Percentiles rank a stretch among this genome's conserved stretches.
Conservation (phyloP, 768 basidiomycete genomes). For the Candolleomyces aberdarensis region DNA sequence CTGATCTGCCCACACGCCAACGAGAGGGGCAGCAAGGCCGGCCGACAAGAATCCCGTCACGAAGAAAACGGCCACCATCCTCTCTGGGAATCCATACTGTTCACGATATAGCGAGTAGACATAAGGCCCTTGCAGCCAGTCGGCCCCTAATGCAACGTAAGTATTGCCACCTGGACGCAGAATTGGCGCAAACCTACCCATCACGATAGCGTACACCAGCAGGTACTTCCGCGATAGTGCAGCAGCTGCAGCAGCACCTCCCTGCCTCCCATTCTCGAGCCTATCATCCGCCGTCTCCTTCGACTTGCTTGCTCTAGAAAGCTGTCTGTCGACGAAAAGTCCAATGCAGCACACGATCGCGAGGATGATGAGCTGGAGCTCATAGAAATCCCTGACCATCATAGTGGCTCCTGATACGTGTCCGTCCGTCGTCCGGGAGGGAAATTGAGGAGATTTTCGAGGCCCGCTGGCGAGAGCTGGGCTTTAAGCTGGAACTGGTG, state of each 20-base stretch:
- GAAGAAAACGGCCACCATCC: slow-evolving; percentile 66
- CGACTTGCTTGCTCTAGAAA: slow-evolving; percentile 1
- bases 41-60: slow-evolving; percentile 77
- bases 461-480: too few species aligned
- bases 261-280: slow-evolving; percentile 16
- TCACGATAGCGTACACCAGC: slow-evolving; percentile 67
- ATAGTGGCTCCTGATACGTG: neutral
- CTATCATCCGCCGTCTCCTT: slow-evolving; percentile 17
- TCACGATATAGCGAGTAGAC: slow-evolving; percentile 72
- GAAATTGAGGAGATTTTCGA: too few species aligned
- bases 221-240: slow-evolving; percentile 48
- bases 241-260: slow-evolving; percentile 8
- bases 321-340: slow-evolving; percentile 16
- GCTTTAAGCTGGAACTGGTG: too few species aligned
- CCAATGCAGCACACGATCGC: slow-evolving; percentile 19
- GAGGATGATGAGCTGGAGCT: slow-evolving; percentile 21
- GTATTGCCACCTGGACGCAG: neutral
- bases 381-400: slow-evolving; percentile 19
- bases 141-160: slow-evolving; percentile 46
- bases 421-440: too few species aligned
- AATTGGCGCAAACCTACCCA: slow-evolving; percentile 46
- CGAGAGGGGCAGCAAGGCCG: slow-evolving; percentile 63
- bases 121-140: slow-evolving; percentile 82
- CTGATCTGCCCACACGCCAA: slow-evolving; percentile 78
- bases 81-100: slow-evolving; percentile 61